Conservation (phyloP, 2,329 filamentous ascomycete genomes). For the Plectosphaerella plurivora region DNA sequence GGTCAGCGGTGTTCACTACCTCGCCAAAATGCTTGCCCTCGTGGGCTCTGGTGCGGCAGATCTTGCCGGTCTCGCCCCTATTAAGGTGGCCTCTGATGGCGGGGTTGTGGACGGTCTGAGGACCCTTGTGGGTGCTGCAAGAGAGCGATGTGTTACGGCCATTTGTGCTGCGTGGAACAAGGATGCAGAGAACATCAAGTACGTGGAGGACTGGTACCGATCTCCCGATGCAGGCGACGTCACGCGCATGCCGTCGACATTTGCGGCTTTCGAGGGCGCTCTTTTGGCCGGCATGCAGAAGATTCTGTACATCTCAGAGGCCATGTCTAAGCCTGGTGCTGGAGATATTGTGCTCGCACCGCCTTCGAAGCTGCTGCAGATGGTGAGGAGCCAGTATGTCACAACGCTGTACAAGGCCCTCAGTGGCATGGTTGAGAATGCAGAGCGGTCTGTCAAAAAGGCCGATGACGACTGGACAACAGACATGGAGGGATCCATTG, state of each 20-base stretch:
- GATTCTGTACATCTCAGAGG: constrained; percentile 88
- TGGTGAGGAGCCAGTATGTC: constrained; percentile 88
- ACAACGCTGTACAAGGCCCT: constrained; percentile 90
- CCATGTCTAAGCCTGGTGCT: constrained; percentile 67
- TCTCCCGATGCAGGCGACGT: constrained; percentile 78
- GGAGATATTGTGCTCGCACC: constrained; percentile 80
- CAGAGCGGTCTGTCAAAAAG: constrained; percentile 67
- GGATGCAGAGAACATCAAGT: constrained; percentile 88
- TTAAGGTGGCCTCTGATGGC: constrained; percentile 48
- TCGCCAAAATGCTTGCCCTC: constrained; percentile 75
- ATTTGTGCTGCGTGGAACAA: constrained; percentile 89
- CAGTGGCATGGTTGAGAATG: constrained; percentile 95
- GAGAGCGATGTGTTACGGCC: constrained; percentile 81
- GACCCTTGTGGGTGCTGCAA: constrained; percentile 67
- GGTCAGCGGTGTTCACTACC: constrained; percentile 84
- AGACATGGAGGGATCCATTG: constrained; percentile 36
- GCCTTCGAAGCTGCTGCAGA: constrained; percentile 80
- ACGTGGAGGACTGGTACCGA: constrained; percentile 89
- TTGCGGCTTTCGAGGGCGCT: constrained; percentile 78
- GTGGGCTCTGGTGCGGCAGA: constrained; percentile 86
- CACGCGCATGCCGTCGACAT: constrained; percentile 84
- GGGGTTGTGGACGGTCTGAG: constrained; percentile 69
- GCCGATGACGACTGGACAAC: constrained; percentile 59
- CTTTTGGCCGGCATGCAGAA: constrained; percentile 87
- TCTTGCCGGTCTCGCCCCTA: constrained; percentile 69